Conservation (phyloP, 306 rosid species). For the Malus fusca region DNA sequence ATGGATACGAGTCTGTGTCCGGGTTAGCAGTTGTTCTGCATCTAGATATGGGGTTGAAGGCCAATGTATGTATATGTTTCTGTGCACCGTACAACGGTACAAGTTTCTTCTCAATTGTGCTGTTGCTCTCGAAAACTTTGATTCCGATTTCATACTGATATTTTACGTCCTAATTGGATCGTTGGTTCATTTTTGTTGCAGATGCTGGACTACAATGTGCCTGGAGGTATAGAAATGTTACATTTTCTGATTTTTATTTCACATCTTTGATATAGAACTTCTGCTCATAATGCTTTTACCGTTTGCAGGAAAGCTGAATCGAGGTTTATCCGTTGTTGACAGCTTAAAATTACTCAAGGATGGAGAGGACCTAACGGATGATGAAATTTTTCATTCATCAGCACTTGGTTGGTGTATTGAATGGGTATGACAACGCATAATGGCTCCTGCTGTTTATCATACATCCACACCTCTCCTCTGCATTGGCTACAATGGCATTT, state of each 20-base stretch:
- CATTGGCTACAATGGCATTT: not conserved
- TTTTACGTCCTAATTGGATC: not conserved
- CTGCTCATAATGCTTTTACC: not conserved
- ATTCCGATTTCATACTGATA: not conserved
- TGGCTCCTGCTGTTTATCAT: not conserved
- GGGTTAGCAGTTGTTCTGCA: not conserved
- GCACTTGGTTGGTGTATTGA: conserved; percentile 58
- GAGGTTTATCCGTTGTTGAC: conserved; percentile 45
- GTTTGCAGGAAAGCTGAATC: conserved; percentile 36
- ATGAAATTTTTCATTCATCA: conserved; percentile 33
- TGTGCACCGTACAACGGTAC: not conserved
- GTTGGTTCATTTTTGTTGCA: conserved; percentile 11
- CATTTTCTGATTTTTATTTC: not conserved
- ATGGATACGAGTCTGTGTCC: not conserved
- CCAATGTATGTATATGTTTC: not conserved
- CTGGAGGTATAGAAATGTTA: conserved; percentile 27
- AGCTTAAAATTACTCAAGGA: conserved; percentile 32
- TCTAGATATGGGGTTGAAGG: not conserved
- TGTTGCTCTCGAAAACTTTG: not conserved
- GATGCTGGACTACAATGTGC: conserved; percentile 52
- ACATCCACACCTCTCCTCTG: not conserved
- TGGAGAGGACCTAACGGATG: conserved; percentile 27
- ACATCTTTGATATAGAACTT: not conserved
- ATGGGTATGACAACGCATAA: conserved; percentile 29
- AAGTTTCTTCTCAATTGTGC: not conserved